A percentile compares a stretch with the other conserved stretches of the same genome.
phyloP scores from a whole-genome alignment of 306 rosid genomes.

The Coriaria nepalensis region DNA sequence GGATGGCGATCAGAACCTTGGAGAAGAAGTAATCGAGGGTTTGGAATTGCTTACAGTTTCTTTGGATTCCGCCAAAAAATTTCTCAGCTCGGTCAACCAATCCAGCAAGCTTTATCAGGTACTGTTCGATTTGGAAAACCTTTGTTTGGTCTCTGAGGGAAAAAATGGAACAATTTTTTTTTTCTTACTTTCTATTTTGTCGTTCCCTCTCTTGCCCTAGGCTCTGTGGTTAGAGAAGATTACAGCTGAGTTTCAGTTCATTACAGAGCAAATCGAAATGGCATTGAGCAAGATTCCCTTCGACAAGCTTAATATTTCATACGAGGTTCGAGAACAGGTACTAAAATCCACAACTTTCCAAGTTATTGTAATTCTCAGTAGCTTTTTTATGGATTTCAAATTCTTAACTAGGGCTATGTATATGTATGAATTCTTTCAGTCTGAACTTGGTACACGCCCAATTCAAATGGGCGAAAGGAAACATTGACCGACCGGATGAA shows the following conservation, averaged over 20 bases:
- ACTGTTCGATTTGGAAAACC: neutral
- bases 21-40: conserved; percentile 33
- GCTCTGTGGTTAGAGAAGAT: conserved; percentile 47
- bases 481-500: conserved; percentile 39
- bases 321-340: conserved; percentile 98
- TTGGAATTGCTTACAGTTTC: conserved; percentile 51
- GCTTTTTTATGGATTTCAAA: neutral
- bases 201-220: conserved; percentile 19
- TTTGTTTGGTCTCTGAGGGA: conserved; percentile 4
- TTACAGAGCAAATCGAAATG: conserved; percentile 56
- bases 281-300: conserved; percentile 57
- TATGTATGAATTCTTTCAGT: conserved; percentile 31
- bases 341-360: neutral
- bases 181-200: neutral
- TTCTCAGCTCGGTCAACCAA: conserved; percentile 43
- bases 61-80: conserved; percentile 49
- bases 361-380: neutral
- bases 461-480: conserved; percentile 73
- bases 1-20: conserved; percentile 41
- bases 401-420: neutral
- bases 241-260: conserved; percentile 35
- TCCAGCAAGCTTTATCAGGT: conserved; percentile 94
- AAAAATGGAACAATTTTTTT: neutral
- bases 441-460: conserved; percentile 91
- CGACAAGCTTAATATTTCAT: conserved; percentile 44